Evolutionary conservation across 2,329 filamentous ascomycete genomes (phyloP), one percentile per base, ranked within the genome.

Genomic region (Fusarium mundagurra): DNA sequence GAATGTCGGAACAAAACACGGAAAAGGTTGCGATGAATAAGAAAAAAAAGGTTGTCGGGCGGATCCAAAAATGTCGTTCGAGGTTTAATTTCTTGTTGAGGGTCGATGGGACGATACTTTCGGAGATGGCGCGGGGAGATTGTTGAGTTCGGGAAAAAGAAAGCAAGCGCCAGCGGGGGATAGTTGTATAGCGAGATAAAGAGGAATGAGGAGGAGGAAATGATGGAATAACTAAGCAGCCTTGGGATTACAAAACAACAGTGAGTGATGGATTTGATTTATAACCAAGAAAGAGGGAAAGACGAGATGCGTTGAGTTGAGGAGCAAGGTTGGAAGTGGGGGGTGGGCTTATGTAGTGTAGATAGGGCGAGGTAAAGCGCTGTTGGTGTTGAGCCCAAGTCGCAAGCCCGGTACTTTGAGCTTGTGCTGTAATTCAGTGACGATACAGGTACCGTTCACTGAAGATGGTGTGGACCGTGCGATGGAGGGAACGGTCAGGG

Each of bases 331-430:
- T 74, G 58, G 71, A 72, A 72, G 69, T 72, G 69, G 70, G 69
- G 69, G 68, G 36, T n/a, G 36, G 64, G 48, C 31, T 68, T 67
- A 67, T 61, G 65, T 53, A 36, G n/a, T 61, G 65, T 53, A 27
- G 29, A 72, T 57, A 65, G 60, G 61, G 48, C 68, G 61, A 50
- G 44, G 54, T 41, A 60, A 69, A 61, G 55, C 61, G 69, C 51
- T 64, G 24, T 75, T 74, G 72, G 72, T 74, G 72, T 75, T 74
- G 72, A 71, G 72, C 48, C 60, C 24, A 29, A 60, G 50, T 69
- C 22, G 64, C 44, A 55, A 61, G 64, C 38, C 44, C 22, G 55
- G 69, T 74, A 74, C 72, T 41, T 72, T 9, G n/a, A 8, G 2
- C 12, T 7, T 5, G 16, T 14, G 29, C 63, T 18, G 38, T n/a